phyloP scores from a whole-genome alignment of 768 basidiomycete genomes.

The Phallus indusiatus region DNA sequence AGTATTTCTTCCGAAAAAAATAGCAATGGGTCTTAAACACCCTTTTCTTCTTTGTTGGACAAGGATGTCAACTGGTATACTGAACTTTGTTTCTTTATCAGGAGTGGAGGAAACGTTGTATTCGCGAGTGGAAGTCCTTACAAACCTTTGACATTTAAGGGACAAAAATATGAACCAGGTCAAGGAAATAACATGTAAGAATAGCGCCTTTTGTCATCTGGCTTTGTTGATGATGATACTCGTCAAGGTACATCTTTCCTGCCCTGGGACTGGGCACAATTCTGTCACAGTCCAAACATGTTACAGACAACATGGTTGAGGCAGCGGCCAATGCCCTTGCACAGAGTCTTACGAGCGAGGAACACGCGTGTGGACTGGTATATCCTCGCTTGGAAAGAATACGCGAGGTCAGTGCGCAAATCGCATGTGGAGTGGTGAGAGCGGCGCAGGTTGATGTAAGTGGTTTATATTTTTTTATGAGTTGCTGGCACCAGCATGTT shows the following conservation, averaged over 20 bases:
- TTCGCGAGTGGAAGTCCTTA: constrained; percentile 34
- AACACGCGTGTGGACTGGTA: constrained; percentile 24
- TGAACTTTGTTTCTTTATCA: neutral
- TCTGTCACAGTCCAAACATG: constrained; percentile 21
- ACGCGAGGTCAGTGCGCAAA: constrained; percentile 27
- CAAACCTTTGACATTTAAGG: constrained; percentile 22
- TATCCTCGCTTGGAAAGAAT: constrained; percentile 32
- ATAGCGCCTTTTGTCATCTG: neutral
- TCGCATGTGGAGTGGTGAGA: constrained; percentile 27
- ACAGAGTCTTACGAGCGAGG: constrained; percentile 24
- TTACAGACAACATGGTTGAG: constrained; percentile 32
- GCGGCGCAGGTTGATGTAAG: constrained; percentile 25
- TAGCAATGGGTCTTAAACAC: neutral
- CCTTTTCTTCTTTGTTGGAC: neutral
- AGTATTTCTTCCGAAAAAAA: neutral
- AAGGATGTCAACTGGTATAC: neutral
- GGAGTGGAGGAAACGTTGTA: constrained; percentile 15
- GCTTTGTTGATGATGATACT: neutral
- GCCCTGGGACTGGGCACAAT: constrained; percentile 23
- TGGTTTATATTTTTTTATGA: neutral
- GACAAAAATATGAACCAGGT: constrained; percentile 23
- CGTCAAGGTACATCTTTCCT: constrained; percentile 13
- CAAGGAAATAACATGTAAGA: constrained; percentile 35
- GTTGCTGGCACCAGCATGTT: neutral
- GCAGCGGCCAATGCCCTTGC: constrained; percentile 27